phyloP scores from a whole-genome alignment of 139 green algal genomes.

The Tetradesmus lagerheimii region DNA sequence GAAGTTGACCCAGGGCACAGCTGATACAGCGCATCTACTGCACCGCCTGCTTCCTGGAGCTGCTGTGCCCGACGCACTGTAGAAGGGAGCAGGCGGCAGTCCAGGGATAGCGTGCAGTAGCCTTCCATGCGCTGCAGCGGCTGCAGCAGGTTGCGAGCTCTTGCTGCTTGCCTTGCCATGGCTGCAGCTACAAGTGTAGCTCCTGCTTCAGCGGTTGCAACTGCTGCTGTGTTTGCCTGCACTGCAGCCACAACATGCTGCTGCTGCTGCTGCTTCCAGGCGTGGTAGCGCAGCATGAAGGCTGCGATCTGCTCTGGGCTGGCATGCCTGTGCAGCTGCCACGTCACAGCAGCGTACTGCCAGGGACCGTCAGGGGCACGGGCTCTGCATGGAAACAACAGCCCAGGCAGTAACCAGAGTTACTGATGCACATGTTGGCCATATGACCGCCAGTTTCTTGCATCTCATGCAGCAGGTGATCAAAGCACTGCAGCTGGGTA shows the following conservation, averaged over 20 bases:
- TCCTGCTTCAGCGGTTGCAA: background rate
- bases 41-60: background rate
- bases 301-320: background rate
- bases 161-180: background rate
- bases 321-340: background rate
- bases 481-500: background rate
- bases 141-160: background rate
- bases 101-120: background rate
- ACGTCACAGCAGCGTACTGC: background rate
- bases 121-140: background rate
- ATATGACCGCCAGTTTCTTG: too few relatives aligned
- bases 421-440: background rate
- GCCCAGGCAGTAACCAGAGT: background rate
- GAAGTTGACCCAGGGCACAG: background rate
- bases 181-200: background rate
- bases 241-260: background rate
- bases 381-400: background rate
- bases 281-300: background rate
- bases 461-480: background rate
- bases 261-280: background rate
- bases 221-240: background rate
- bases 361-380: background rate
- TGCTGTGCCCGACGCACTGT: background rate
- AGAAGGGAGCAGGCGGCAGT: background rate
- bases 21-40: background rate